Evolutionary conservation across 2,329 filamentous ascomycete genomes (phyloP).

Genomic region (Allantophomopsis lycopodina): DNA sequence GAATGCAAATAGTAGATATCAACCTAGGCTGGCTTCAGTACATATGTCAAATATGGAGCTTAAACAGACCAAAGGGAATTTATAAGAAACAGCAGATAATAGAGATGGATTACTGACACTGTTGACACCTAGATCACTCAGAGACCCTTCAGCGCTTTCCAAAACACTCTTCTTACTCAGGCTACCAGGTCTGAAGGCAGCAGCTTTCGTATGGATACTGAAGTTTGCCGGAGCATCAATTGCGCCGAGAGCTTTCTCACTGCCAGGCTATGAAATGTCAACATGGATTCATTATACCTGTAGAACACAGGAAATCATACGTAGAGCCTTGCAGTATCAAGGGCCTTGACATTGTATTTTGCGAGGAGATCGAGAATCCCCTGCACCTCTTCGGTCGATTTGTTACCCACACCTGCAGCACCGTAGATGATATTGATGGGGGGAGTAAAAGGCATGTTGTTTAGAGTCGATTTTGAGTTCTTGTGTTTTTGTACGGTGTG

Average conservation of each 20-base stretch:
- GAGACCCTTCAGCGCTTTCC: conserved; percentile 10
- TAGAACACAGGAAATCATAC: conserved; percentile 2
- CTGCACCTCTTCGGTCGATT: not conserved
- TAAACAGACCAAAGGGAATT: too few species aligned
- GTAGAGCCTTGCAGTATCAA: conserved; percentile 12
- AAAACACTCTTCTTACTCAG: conserved; percentile 11
- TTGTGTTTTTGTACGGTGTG: too few species aligned
- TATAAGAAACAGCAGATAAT: too few species aligned
- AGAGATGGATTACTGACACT: conserved; percentile 5
- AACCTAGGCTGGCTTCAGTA: conserved; percentile 3
- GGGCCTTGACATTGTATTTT: conserved; percentile 9
- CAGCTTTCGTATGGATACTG: conserved; percentile 14
- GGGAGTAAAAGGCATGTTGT: not conserved
- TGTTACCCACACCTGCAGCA: conserved; percentile 3
- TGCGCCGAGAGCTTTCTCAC: conserved; percentile 11
- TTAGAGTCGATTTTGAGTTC: too few species aligned
- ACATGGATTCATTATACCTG: not conserved
- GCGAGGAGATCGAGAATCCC: conserved; percentile 7
- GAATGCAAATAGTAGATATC: conserved; percentile 20
- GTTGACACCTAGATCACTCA: conserved; percentile 9
- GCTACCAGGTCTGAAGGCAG: conserved; percentile 6
- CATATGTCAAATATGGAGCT: too few species aligned
- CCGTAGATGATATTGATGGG: conserved; percentile 7
- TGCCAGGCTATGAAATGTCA: conserved; percentile 6
- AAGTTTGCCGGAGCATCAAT: conserved; percentile 9